Base-by-base conservation (phyloP, 2,329 filamentous ascomycete species). In the Hymenoscyphus salicellus region DNA sequence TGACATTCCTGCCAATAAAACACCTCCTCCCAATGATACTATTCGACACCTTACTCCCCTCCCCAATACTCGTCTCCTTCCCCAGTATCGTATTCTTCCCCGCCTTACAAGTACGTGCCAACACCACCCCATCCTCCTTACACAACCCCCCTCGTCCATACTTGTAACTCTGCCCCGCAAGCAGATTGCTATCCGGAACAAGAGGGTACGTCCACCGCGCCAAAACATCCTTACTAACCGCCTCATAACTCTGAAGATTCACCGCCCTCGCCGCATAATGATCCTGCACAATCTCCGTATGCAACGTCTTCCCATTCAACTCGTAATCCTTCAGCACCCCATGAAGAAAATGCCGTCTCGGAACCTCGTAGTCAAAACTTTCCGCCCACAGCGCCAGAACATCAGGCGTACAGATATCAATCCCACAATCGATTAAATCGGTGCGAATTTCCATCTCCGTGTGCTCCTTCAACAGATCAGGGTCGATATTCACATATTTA, bases 341-440 rank as follows among this genome's bases (percentile, higher is more conserved):
- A 75, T 93, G 91, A 41, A 99, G 79, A 72, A 97, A 97, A 73
- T 96, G 92, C 72, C 89, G 89, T 62, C 93, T 86, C 1, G 94
- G 92, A 7, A 93, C 84, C 76, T 97, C 93, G 77, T 97, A 98
- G 77, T 99, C 94, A 73, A 98, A 99, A 75, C 93, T 97, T 78
- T 99, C 95, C 8, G 93, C 95, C 92, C 95, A 99, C 64, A 98
- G 80, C 7, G 93, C 93, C 55, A 98, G 84, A 8, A 97, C 93
- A 74, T 98, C 95, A 0, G 94, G 93, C 0, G 95, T 98, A 78
- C 94, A 98, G 69, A 99, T 98, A 75, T 99, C 95, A 73, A 99
- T 95, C 61, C 92, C 91, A 71, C 92, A 93, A 77, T 99, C 95
- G 67, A 98, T 90, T 65, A 99, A 80, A 77, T 99, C 94, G 68